Conservation (phyloP, 2,329 filamentous ascomycete genomes). For the Colletotrichum chlorophyti region DNA sequence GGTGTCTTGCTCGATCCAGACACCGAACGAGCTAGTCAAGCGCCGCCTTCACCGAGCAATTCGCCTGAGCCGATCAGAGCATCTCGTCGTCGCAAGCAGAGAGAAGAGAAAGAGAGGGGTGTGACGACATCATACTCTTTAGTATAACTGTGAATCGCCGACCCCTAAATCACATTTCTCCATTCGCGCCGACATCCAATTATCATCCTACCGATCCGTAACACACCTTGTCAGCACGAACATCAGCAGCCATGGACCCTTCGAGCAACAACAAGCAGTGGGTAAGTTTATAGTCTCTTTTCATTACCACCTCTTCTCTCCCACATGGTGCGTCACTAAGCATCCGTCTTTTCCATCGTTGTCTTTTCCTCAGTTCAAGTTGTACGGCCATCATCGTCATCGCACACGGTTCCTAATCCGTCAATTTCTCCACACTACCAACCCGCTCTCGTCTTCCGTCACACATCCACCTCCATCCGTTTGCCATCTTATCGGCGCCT, state of each 20-base stretch:
- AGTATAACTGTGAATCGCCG: too few species aligned
- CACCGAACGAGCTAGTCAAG: too few species aligned
- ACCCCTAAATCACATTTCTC: too few species aligned
- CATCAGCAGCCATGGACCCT: constrained; percentile 29
- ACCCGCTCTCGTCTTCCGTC: constrained; percentile 7
- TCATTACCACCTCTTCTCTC: neutral
- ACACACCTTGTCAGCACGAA: neutral
- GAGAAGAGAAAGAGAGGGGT: too few species aligned
- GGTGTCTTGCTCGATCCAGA: too few species aligned
- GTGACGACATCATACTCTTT: too few species aligned
- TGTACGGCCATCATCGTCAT: constrained; percentile 17
- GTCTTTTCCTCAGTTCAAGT: neutral
- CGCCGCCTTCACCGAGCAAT: too few species aligned
- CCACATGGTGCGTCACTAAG: neutral
- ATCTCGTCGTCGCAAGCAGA: too few species aligned
- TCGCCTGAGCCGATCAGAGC: too few species aligned
- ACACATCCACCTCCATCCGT: neutral
- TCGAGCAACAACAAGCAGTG: constrained; percentile 53
- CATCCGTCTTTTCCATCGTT: constrained; percentile 14
- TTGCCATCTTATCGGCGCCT: constrained; percentile 17
- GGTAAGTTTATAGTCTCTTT: constrained; percentile 43
- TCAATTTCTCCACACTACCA: constrained; percentile 7
- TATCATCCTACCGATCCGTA: neutral
- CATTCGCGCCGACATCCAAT: neutral
- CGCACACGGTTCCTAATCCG: constrained; percentile 10